phyloP scores from a whole-genome alignment of 306 rosid genomes.

The Elaeagnus macrophylla region DNA sequence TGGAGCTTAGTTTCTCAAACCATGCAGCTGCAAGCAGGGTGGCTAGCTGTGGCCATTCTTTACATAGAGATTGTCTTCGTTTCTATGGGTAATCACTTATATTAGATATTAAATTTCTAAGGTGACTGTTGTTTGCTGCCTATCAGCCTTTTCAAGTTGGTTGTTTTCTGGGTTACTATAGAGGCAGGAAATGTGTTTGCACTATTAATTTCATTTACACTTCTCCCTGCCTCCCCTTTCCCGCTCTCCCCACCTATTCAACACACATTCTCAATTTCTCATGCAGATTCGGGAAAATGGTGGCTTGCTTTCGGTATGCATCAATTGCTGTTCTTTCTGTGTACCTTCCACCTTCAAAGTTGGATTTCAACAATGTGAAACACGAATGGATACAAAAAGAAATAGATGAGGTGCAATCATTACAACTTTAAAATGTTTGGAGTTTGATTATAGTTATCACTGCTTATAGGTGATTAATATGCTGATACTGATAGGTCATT shows the following conservation, averaged over 20 bases:
- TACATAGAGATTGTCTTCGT: constrained; percentile 97
- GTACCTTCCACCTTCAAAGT: constrained; percentile 67
- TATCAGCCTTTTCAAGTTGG: background rate
- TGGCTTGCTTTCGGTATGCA: constrained; percentile 95
- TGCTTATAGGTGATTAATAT: constrained; percentile 9
- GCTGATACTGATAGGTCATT: constrained; percentile 52
- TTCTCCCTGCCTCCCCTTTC: too few species aligned
- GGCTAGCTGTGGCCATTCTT: constrained; percentile 97
- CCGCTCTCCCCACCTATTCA: too few species aligned
- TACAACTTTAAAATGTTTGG: constrained; percentile 13
- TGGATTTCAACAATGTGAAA: constrained; percentile 52
- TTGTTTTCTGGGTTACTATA: background rate
- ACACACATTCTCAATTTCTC: too few species aligned
- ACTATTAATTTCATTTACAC: background rate
- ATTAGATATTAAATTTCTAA: background rate
- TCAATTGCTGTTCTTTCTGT: constrained; percentile 83
- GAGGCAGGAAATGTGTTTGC: too few species aligned
- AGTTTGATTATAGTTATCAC: background rate
- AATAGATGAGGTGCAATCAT: constrained; percentile 55
- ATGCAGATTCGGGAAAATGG: constrained; percentile 86
- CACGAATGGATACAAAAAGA: constrained; percentile 81
- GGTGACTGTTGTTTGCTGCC: background rate
- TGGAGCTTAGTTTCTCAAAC: constrained; percentile 99
- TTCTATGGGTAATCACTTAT: constrained; percentile 63
- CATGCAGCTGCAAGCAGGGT: constrained; percentile 99